A percentile compares a stretch with the other conserved stretches of the same genome.
Conservation (phyloP, 176 grass and related monocot genomes). For the Triticum monococcum region DNA sequence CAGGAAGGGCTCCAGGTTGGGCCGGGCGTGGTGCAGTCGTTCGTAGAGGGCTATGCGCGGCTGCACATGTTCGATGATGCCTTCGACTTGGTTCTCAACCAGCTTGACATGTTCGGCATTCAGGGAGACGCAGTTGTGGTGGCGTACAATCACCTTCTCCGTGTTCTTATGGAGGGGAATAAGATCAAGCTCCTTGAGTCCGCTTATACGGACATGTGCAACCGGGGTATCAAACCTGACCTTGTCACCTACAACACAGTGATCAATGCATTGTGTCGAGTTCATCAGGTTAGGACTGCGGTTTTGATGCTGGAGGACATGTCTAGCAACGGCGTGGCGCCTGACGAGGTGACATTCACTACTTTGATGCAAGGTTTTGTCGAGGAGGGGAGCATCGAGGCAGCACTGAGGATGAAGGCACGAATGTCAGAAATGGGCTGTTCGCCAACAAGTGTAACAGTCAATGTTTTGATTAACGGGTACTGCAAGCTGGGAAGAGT, state of each 20-base stretch:
- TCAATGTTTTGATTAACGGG: conserved; percentile 70
- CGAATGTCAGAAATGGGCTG: conserved; percentile 63
- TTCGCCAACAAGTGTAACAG: conserved; percentile 46
- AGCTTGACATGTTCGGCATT: conserved; percentile 46
- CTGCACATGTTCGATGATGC: conserved; percentile 61
- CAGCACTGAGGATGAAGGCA: conserved; percentile 59
- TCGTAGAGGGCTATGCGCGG: conserved; percentile 53
- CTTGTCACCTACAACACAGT: conserved; percentile 70
- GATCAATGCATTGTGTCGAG: conserved; percentile 65
- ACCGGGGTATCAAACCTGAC: conserved; percentile 40
- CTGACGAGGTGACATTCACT: conserved; percentile 61
- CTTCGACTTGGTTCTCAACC: conserved; percentile 69
- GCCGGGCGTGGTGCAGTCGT: conserved; percentile 40
- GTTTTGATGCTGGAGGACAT: conserved; percentile 80
- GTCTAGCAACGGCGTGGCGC: conserved; percentile 34
- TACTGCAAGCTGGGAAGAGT: conserved; percentile 72
- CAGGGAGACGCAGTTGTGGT: conserved; percentile 17
- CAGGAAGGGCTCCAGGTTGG: conserved; percentile 43
- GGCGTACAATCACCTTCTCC: conserved; percentile 69
- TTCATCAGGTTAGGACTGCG: conserved; percentile 59
- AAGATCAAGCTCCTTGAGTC: conserved; percentile 75
- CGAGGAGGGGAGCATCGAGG: conserved; percentile 72
- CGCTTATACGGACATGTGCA: conserved; percentile 56
- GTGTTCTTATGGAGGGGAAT: conserved; percentile 54
- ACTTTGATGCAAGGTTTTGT: conserved; percentile 86